phyloP scores from a whole-genome alignment of 2,329 filamentous ascomycete species.

The Fusarium sp. region DNA sequence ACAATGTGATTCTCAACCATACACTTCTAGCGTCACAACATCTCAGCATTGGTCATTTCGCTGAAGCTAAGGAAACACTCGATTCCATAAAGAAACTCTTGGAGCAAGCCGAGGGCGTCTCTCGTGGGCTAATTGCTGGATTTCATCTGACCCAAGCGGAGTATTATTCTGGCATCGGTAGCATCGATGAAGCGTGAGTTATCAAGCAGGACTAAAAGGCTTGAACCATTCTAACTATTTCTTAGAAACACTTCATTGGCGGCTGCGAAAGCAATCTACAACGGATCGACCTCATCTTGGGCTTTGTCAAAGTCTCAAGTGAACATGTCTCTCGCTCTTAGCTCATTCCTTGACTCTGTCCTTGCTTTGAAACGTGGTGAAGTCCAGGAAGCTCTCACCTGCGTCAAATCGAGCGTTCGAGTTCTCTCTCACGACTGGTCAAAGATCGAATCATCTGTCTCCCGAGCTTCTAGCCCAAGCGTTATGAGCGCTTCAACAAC shows the following conservation, averaged over 20 bases:
- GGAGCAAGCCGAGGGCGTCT: constrained; percentile 53
- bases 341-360: constrained; percentile 71
- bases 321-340: constrained; percentile 50
- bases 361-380: constrained; percentile 74
- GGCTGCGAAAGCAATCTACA: constrained; percentile 57
- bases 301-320: constrained; percentile 53
- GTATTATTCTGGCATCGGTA: constrained; percentile 77
- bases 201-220: not conserved
- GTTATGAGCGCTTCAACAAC: constrained; percentile 50
- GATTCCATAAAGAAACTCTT: constrained; percentile 67
- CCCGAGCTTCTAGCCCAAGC: constrained; percentile 39
- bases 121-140: constrained; percentile 58
- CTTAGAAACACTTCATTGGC: constrained; percentile 51
- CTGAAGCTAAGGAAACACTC: constrained; percentile 66
- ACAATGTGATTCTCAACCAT: constrained; percentile 61
- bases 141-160: constrained; percentile 81
- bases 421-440: constrained; percentile 69
- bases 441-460: constrained; percentile 58
- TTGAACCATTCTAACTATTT: constrained; percentile 25
- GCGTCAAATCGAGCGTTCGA: constrained; percentile 70
- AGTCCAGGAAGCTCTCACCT: constrained; percentile 68
- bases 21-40: constrained; percentile 66
- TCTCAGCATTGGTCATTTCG: constrained; percentile 64
- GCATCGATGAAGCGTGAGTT: constrained; percentile 70
- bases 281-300: constrained; percentile 51